Base-by-base conservation (phyloP, 2,329 filamentous ascomycete genomes). In the Rhinocladiella mackenziei region DNA sequence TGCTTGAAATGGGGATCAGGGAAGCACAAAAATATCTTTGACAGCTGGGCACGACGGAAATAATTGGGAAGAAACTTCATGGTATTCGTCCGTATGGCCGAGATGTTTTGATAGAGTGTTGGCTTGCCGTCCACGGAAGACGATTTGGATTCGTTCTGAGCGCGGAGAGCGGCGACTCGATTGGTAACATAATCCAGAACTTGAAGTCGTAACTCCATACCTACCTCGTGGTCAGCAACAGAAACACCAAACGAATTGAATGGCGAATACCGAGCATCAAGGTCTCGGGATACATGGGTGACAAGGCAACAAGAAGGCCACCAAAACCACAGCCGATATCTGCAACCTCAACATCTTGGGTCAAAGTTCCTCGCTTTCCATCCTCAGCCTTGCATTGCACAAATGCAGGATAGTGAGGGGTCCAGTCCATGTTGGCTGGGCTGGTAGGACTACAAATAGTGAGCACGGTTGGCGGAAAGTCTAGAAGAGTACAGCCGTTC, bases 61-160 rank as follows among this genome's bases (percentile, higher is more conserved):
- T 96, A 95, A 63, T 98, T 97, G 51, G 94, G 91, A n/a, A 98
- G 73, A 66, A 97, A 98, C 65, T 98, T 98, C 92, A 98, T 98
- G 4, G 88, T 87, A 70, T 98, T 98, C 55, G 87, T 86, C 51
- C 92, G 83, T 35, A 98, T 73, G 62, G 88, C 94, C 23, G 85
- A 82, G 41, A 91, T 83, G 64, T 98, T 98, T 61, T 94, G 84
- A 65, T 88, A 97, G 29, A 57, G 55, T 4, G 53, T 35, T 5
- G 49, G 49, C 19, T 50, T 38, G 14, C 43, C 35, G 30, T n/a
- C 8, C 13, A 14, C 25, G 45, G 48, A 35, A 48, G 33, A 41
- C 25, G 45, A 50, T 38, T 68, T 65, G 19, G 29, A 19, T 15
- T 32, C 56, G 40, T 68, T 64, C 47, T 70, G 66, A 18, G 61